Evolutionary conservation across 2,329 filamentous ascomycete genomes (phyloP).

Genomic region (Didymella lethalis): DNA sequence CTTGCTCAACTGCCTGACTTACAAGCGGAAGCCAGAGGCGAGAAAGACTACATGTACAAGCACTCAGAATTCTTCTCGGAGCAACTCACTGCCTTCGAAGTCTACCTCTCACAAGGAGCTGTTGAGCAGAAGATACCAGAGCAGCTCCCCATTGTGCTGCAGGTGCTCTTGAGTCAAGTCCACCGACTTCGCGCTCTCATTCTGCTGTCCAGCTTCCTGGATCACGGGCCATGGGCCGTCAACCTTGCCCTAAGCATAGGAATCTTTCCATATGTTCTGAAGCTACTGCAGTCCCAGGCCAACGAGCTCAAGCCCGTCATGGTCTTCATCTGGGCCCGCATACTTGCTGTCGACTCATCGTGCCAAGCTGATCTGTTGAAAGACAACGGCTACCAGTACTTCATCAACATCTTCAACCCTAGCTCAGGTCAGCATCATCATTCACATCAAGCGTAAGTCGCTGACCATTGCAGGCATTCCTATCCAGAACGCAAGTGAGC

Average conservation of each 20-base stretch:
- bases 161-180: conserved; percentile 94
- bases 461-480: conserved; percentile 66
- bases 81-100: conserved; percentile 95
- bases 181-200: conserved; percentile 91
- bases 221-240: conserved; percentile 98
- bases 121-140: conserved; percentile 88
- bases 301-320: conserved; percentile 96
- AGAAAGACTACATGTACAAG: conserved; percentile 85
- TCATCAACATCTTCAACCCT: conserved; percentile 89
- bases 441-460: neutral
- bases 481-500: conserved; percentile 87
- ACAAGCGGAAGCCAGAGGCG: conserved; percentile 75
- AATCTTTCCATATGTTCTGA: conserved; percentile 98
- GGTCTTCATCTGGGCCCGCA: conserved; percentile 98
- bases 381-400: conserved; percentile 97
- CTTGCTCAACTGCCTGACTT: conserved; percentile 86
- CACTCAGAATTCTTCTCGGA: conserved; percentile 97
- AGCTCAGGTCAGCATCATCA: conserved; percentile 61
- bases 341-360: conserved; percentile 91
- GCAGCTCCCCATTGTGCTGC: conserved; percentile 93
- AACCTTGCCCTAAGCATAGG: conserved; percentile 96
- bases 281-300: conserved; percentile 92
- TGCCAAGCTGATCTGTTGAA: conserved; percentile 95
- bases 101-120: conserved; percentile 86
- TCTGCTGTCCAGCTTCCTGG: conserved; percentile 88